These are phyloP conservation scores for Symbiotaphrina buchneri DNA, from an alignment of 495 filamentous ascomycete species.

Conservation along the genomic window DNA sequence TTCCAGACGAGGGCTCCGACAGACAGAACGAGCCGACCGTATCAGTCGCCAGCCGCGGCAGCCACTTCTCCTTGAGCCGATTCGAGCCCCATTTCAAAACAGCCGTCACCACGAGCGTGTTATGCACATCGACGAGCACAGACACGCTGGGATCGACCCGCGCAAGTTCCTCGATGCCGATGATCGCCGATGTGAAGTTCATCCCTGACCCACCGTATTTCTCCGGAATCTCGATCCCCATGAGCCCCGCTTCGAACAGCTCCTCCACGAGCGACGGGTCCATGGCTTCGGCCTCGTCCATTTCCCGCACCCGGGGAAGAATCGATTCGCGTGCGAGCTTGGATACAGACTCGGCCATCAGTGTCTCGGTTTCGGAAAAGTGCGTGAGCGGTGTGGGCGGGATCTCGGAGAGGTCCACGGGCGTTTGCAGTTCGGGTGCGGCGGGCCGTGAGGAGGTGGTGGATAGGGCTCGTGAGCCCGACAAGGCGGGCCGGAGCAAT, in stretches of 20 bases:
- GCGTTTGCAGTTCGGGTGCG: constrained; percentile 1
- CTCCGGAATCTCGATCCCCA: constrained; percentile 95
- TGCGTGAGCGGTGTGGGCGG: constrained; percentile 85
- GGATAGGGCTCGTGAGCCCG: too few relatives aligned
- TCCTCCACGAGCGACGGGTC: constrained; percentile 71
- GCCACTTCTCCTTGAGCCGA: constrained; percentile 56
- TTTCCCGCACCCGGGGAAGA: constrained; percentile 79
- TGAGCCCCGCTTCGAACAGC: constrained; percentile 90
- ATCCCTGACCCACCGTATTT: constrained; percentile 91
- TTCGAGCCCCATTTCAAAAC: constrained; percentile 66
- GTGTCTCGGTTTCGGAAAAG: constrained; percentile 68
- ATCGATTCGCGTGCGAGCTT: constrained; percentile 82
- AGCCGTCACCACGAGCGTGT: constrained; percentile 90
- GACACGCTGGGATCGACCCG: constrained; percentile 87
- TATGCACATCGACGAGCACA: constrained; percentile 88
- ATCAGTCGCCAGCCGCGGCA: constrained; percentile 70
- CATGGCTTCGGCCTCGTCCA: constrained; percentile 96
- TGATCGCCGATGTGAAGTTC: constrained; percentile 94
- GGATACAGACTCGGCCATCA: constrained; percentile 75
- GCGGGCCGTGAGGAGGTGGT: too few relatives aligned
- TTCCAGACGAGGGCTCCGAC: constrained; percentile 80
- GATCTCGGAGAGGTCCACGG: constrained; percentile 20
- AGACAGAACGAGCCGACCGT: constrained; percentile 89
- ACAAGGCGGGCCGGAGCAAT: too few relatives aligned
- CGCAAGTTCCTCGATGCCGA: constrained; percentile 92